Conservation (phyloP, 2,329 filamentous ascomycete genomes). For the Blumeria graminis region DNA sequence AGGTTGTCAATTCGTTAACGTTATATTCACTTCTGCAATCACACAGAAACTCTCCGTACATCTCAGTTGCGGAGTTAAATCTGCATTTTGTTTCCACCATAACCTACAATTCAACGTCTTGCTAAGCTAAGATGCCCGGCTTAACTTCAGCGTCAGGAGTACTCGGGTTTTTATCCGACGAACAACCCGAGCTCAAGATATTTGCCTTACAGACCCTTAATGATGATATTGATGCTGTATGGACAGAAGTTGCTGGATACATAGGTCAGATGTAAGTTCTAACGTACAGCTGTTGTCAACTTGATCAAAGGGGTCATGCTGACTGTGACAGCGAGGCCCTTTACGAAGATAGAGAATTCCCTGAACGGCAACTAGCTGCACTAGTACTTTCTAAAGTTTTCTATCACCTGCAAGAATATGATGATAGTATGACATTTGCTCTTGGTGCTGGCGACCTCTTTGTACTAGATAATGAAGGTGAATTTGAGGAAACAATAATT, state of each 20-base stretch:
- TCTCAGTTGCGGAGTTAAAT: too few relatives aligned
- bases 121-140: constrained; percentile 43
- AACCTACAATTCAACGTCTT: too few relatives aligned
- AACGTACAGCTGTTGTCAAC: not conserved
- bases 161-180: constrained; percentile 83
- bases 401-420: constrained; percentile 96
- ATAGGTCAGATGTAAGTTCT: constrained; percentile 69
- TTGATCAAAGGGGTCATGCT: constrained; percentile 3
- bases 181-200: constrained; percentile 78
- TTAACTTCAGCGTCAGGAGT: constrained; percentile 86
- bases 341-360: constrained; percentile 89
- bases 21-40: not conserved
- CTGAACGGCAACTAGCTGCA: constrained; percentile 79
- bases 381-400: constrained; percentile 94
- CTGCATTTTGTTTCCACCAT: too few relatives aligned
- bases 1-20: too few relatives aligned
- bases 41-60: too few relatives aligned
- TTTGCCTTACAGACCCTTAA: constrained; percentile 91
- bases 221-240: constrained; percentile 86
- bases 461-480: constrained; percentile 69
- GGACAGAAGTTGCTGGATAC: constrained; percentile 86
- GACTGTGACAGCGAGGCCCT: constrained; percentile 52
- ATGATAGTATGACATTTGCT: constrained; percentile 97
- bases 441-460: constrained; percentile 87
- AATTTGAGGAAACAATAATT: constrained; percentile 98